Base-by-base conservation (phyloP, 768 basidiomycete species). In the Collybiopsis luxurians region DNA sequence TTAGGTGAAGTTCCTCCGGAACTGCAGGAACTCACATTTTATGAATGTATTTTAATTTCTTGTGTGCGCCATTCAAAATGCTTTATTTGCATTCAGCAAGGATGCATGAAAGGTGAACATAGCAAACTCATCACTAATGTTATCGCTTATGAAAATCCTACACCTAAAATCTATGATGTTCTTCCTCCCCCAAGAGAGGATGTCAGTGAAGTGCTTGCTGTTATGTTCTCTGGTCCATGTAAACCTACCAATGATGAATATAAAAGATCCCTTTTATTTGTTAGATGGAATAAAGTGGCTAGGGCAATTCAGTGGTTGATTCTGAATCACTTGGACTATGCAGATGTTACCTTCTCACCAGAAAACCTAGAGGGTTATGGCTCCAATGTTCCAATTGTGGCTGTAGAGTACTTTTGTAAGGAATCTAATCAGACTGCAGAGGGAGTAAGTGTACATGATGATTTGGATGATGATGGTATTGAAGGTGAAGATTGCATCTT, bases 231-330 rank as follows among this genome's bases (percentile, higher is more conserved):
- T 26, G 66, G 63, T 7, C n/a, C 60, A n/a, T n/a, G 21, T 26
- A 46, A 23, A 15, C 63, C 60, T 13, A 59, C 56, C 4, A 19
- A 27, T 13, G 46, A 62, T 21, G 60, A 63, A 11, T 59, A 44
- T 10, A 49, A 55, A 9, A 42, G 63, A 12, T 54, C 21, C 44
- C 42, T 24, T 5, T 44, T 53, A 1, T 12, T 38, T 53, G 34
- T 40, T 9, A 12, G 31, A 2, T 17, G 63, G 3, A 62, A 64
- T 4, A 54, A 57, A 2, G 71, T 73, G 0, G 27, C 23, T 0
- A 19, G 31, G 0, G 73, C 74, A 1, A 47, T 77, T 5, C 61
- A 73, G 45, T 75, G 74, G 74, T 54, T 75, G 12, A 70, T 65
- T 31, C 31, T 71, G 0, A 76, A 76, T 58, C 73, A 76, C 59